Evolutionary conservation across 1,284 basidiomycete genomes (phyloP), one percentile per base, ranked within the genome.

Genomic region (Puccinia hordei): DNA sequence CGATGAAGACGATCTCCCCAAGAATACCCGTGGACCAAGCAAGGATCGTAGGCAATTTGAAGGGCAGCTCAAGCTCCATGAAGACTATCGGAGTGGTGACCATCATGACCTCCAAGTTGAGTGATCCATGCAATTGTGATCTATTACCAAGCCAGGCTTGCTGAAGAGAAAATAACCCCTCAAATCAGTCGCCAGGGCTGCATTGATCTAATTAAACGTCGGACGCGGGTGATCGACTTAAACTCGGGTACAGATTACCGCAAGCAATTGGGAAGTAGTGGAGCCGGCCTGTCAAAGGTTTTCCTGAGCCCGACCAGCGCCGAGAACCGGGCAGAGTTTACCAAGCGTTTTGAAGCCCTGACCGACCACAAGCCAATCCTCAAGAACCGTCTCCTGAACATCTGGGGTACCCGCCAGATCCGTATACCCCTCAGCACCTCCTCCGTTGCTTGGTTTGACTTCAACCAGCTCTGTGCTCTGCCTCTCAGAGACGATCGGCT

Each of bases 191-290:
- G 97, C 80, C 94, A 97, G 53, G 97, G 97, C 5, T 92, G 95
- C 74, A 99, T 99, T 82, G 92, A 98, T 51, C 88, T 99, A 51
- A 90, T 99, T 84, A 96, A 98, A 87, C 87, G 90, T 2, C 90
- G 89, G 44, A 94, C 97, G 83, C 89, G 91, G 77, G 91, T 99
- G 8, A 92, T 92, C 1, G 94, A 98, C 85, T 89, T 99, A 38
- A 92, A 98, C 86, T 98, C 95, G 13, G 94, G 93, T 59, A 98
- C 94, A 78, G 95, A 98, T 85, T 98, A 98, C 86, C 92, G 95
- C 74, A 92, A 93, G 81, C 90, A 96, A 83, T 93, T 94, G 19
- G 90, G 93, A 71, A 92, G 92, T 0, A 46, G 41, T 22, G 46
- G 46, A 10, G 41, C 4, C 5, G 30, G 46, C 0, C 88, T 97